Evolutionary conservation across 1,284 basidiomycete genomes (phyloP).

Genomic region (Ceratobasidium papillatum): DNA sequence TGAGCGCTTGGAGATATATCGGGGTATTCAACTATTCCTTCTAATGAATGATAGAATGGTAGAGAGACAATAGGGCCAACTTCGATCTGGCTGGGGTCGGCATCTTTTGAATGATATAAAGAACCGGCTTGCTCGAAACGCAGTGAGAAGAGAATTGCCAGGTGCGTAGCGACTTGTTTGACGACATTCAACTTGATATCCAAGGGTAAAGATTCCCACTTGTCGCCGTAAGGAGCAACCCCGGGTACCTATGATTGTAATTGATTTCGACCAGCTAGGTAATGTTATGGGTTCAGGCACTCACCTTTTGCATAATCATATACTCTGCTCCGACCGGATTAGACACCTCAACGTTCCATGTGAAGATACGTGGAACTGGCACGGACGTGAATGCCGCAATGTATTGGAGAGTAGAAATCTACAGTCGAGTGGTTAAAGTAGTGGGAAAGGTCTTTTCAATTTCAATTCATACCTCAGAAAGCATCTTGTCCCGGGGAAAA

Average conservation of each 20-base stretch:
- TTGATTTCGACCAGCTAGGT: not conserved
- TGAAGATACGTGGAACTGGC: constrained; percentile 44
- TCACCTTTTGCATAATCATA: constrained; percentile 48
- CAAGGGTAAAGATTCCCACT: constrained; percentile 43
- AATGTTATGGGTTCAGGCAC: not conserved
- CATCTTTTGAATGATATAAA: constrained; percentile 40
- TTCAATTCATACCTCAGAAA: constrained; percentile 45
- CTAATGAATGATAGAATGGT: constrained; percentile 45
- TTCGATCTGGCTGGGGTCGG: not conserved
- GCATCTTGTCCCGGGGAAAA: constrained; percentile 47
- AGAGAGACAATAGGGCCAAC: constrained; percentile 46
- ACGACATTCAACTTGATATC: constrained; percentile 42
- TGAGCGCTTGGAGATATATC: not conserved
- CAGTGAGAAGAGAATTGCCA: constrained; percentile 43
- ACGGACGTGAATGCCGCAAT: constrained; percentile 11
- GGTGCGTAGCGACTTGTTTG: constrained; percentile 43
- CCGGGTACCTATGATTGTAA: constrained; percentile 41
- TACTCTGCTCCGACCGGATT: constrained; percentile 47
- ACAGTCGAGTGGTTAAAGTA: not conserved
- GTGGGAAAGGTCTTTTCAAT: not conserved
- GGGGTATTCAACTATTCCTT: constrained; percentile 42
- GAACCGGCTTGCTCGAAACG: constrained; percentile 45
- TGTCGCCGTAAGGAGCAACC: constrained; percentile 34
- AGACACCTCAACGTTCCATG: constrained; percentile 43
- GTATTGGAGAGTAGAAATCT: not conserved